Conservation (phyloP, 441 rosid species). For the Populus hybrid region DNA sequence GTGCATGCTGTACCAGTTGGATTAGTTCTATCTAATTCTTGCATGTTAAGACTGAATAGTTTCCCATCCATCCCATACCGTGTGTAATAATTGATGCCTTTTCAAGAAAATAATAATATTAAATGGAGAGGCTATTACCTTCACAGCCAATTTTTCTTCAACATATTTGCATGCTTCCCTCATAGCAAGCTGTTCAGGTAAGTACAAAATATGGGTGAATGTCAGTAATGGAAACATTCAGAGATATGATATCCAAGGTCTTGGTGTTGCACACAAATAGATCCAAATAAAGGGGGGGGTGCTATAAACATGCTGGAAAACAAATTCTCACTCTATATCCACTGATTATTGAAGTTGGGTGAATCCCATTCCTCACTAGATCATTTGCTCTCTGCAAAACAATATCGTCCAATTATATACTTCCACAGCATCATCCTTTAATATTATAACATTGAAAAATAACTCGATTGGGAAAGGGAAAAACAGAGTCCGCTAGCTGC, state of each 20-base stretch:
- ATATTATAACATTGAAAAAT: background rate
- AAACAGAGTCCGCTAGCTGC: background rate
- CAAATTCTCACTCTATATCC: slow-evolving; percentile 70
- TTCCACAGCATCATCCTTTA: background rate
- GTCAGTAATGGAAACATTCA: background rate
- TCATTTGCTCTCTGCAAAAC: slow-evolving; percentile 84
- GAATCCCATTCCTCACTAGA: slow-evolving; percentile 94
- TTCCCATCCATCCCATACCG: background rate
- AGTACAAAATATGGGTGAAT: background rate
- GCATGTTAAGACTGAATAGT: background rate
- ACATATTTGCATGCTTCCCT: slow-evolving; percentile 96
- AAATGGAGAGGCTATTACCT: slow-evolving; percentile 37
- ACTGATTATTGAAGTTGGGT: slow-evolving; percentile 94
- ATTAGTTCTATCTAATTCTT: background rate
- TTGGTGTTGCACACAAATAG: background rate
- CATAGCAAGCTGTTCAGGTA: slow-evolving; percentile 80
- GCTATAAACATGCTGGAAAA: background rate
- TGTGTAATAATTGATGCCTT: background rate
- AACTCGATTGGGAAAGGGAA: background rate
- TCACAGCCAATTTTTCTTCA: slow-evolving; percentile 87
- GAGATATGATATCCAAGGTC: background rate
- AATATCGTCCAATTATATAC: slow-evolving; percentile 13
- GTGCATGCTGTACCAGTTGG: background rate
- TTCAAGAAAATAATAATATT: too few species aligned
- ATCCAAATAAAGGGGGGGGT: background rate